Base-by-base conservation (phyloP, 1,284 basidiomycete species). In the Malassezia caprae region DNA sequence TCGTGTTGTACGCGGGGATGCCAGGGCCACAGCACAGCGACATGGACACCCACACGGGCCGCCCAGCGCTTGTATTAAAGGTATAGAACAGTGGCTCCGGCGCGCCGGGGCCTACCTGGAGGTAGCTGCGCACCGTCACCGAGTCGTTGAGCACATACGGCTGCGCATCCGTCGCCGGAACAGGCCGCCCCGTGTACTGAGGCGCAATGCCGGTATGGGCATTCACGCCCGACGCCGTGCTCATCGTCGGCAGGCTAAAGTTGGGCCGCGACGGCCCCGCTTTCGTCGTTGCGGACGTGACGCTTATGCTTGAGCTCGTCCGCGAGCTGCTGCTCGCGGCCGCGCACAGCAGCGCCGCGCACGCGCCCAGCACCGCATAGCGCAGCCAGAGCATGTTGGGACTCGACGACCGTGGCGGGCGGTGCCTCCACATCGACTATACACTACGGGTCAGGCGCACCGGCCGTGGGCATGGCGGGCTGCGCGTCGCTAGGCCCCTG, bases 1-100 rank as follows among this genome's bases (percentile, higher is more conserved):
- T 64, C n/a, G 61, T 63, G 37, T 71, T 68, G 60, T 69, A 69
- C 0, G 69, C 58, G 2, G 58, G 59, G 27, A 73, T 68, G 2
- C 56, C 58, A 11, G 70, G 69, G 2, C 70, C 70, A 17, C 48
- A 42, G 51, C 70, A 73, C 11, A 71, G 42, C 0, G 68, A 69
- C 10, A 70, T 48, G 2, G 68, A 63, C 4, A 69, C 56, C 51
- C 59, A 73, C 0, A 70, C 49, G 1, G 53, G 57, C 21, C 44
- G 55, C 15, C 51, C 47, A 11, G 41, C 50, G 17, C 26, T 37
- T 27, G 53, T 31, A 17, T 59, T 61, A 27, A 67, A 65, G 47
- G 62, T 61, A 53, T 63, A 67, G 44, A 62, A 65, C 28, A 61
- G 56, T 24, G 62, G 65, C 21, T 54, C 27, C 0, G 58, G 55